Evolutionary conservation across 148 eudicot species (phyloP).

Genomic region (Talinum fruticosum): DNA sequence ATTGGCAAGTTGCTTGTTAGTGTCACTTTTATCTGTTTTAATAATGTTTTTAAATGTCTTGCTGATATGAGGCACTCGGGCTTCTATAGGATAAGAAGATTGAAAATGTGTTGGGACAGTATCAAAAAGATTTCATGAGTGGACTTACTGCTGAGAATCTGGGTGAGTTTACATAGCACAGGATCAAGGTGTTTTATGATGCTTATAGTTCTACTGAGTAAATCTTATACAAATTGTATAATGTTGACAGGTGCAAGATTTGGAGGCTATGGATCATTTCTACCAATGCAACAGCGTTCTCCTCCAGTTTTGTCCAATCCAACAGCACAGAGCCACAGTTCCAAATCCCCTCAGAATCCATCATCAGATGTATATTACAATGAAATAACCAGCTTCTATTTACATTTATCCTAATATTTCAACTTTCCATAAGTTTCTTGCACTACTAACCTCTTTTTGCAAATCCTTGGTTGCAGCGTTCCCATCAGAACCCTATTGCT

Average conservation of each 20-base stretch:
- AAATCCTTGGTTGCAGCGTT: constrained; percentile 21
- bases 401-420: neutral
- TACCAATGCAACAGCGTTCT: constrained; percentile 33
- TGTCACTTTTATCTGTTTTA: neutral
- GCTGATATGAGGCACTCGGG: neutral
- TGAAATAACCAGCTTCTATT: constrained; percentile 5
- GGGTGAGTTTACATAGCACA: constrained; percentile 22
- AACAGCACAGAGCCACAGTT: constrained; percentile 23
- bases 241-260: constrained; percentile 37
- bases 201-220: neutral
- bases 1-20: neutral
- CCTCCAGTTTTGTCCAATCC: constrained; percentile 25
- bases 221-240: constrained; percentile 6
- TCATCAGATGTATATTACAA: constrained; percentile 27
- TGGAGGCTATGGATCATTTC: constrained; percentile 52
- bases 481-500: constrained; percentile 13
- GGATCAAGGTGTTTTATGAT: neutral
- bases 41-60: neutral
- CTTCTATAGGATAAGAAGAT: constrained; percentile 30
- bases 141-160: constrained; percentile 25
- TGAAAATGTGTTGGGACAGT: constrained; percentile 31
- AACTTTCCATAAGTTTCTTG: neutral
- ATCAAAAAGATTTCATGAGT: constrained; percentile 34
- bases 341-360: constrained; percentile 28
- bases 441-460: neutral